These are phyloP conservation scores for Alloteropsis angusta DNA, from an alignment of 202 grass and related monocot genomes.

Conservation along the genomic window DNA sequence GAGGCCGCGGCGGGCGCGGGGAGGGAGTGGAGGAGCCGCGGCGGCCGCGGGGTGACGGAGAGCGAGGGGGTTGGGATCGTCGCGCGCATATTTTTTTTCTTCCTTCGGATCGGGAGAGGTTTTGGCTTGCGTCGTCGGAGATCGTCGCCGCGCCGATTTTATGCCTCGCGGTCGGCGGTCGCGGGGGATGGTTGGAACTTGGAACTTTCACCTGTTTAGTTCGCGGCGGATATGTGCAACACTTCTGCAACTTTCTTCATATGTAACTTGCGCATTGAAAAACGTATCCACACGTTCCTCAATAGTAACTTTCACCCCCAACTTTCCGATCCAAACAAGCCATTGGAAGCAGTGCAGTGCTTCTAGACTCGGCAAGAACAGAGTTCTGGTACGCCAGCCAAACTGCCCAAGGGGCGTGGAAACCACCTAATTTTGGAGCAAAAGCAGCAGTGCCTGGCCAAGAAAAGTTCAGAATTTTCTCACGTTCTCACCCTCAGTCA, in stretches of 20 bases:
- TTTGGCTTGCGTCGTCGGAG: background rate
- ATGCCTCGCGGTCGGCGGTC: background rate
- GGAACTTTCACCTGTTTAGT: too few species aligned
- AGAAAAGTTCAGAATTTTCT: background rate
- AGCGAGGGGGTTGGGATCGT: conserved; percentile 20
- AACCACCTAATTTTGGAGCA: background rate
- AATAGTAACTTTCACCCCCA: too few species aligned
- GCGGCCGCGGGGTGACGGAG: background rate
- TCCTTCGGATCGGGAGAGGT: background rate
- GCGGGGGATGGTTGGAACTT: background rate
- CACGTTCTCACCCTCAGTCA: background rate
- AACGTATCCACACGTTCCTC: too few species aligned
- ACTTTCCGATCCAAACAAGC: too few species aligned
- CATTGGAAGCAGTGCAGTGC: background rate
- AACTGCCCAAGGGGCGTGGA: background rate
- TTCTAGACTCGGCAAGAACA: conserved; percentile 19
- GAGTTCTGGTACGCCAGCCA: conserved; percentile 4
- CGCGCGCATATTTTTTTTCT: conserved; percentile 26
- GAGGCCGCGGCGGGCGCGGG: background rate
- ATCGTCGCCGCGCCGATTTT: background rate
- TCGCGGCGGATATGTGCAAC: too few species aligned
- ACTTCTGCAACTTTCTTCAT: too few species aligned
- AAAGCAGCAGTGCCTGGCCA: background rate
- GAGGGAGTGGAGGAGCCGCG: background rate
- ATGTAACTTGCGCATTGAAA: too few species aligned